Evolutionary conservation across 2,329 filamentous ascomycete species (phyloP).

Genomic region (Chaetoscypha palmicola): DNA sequence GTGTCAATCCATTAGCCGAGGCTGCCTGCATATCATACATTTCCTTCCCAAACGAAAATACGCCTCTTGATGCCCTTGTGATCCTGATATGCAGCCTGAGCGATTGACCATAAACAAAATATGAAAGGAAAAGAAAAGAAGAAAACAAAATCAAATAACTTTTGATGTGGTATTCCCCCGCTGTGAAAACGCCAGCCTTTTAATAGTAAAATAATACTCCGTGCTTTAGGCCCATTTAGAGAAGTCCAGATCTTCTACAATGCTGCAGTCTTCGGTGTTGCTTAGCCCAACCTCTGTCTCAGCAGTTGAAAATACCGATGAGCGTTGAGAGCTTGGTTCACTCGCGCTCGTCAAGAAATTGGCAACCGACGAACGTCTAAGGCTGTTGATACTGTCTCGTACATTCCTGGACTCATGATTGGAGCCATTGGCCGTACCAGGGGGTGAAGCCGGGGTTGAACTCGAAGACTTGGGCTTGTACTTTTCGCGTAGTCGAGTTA

Average conservation of each 20-base stretch:
- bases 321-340: slow-evolving; percentile 51
- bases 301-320: slow-evolving; percentile 49
- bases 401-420: slow-evolving; percentile 36
- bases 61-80: not conserved
- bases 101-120: too few relatives aligned
- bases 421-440: slow-evolving; percentile 28
- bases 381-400: slow-evolving; percentile 53
- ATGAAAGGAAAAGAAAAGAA: not conserved
- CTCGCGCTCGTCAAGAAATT: slow-evolving; percentile 53
- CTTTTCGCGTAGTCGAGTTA: slow-evolving; percentile 71
- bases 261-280: slow-evolving; percentile 24
- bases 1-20: too few relatives aligned
- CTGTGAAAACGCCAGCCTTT: not conserved
- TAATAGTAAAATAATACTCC: not conserved
- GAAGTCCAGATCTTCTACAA: slow-evolving; percentile 31
- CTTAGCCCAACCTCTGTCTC: slow-evolving; percentile 42
- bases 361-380: slow-evolving; percentile 56
- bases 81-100: slow-evolving; percentile 2
- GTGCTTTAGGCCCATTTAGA: slow-evolving; percentile 29
- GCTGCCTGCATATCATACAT: not conserved
- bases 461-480: slow-evolving; percentile 40
- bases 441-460: slow-evolving; percentile 28
- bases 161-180: not conserved
- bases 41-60: not conserved
- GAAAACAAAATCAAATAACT: slow-evolving; percentile 3